A percentile compares a stretch with the other conserved stretches of the same genome.
These are phyloP conservation scores for Petunia hybrid DNA, from an alignment of 305 asterid species.

Conservation along the genomic window DNA sequence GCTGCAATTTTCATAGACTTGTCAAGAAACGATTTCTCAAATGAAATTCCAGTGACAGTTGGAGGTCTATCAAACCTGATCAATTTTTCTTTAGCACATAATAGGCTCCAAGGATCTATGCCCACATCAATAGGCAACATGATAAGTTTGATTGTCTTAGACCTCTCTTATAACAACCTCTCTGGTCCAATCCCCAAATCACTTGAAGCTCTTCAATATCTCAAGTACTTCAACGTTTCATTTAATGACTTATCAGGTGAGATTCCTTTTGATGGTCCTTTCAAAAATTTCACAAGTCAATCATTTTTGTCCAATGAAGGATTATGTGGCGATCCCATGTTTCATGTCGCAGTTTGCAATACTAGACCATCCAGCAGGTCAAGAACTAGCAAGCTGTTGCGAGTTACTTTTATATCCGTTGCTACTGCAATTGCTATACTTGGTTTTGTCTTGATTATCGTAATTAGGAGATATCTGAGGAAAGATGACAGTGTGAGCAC, in stretches of 20 bases:
- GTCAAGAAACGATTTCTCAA: slow-evolving; percentile 26
- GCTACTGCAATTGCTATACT: background rate
- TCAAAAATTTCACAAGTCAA: slow-evolving; percentile 12
- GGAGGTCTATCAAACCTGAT: slow-evolving; percentile 1
- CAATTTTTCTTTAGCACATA: background rate
- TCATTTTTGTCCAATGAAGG: slow-evolving; percentile 18
- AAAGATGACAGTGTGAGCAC: background rate
- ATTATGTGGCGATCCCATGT: slow-evolving; percentile 14
- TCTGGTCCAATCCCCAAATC: slow-evolving; percentile 19
- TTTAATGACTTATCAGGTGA: background rate
- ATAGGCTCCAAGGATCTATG: background rate
- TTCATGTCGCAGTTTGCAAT: slow-evolving; percentile 20
- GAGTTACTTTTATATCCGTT: background rate
- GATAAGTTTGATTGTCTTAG: background rate
- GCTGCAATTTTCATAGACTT: background rate
- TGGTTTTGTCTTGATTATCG: background rate
- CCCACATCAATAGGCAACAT: background rate
- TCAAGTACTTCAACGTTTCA: background rate
- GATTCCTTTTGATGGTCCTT: slow-evolving; percentile 22
- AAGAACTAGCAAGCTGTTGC: background rate
- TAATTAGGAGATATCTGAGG: background rate
- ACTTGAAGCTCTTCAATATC: slow-evolving; percentile 2
- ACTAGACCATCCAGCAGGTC: background rate
- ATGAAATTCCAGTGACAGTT: background rate
- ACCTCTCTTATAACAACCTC: slow-evolving; percentile 19